Evolutionary conservation across 2,329 filamentous ascomycete species (phyloP).

Genomic region (Colletotrichum horii): DNA sequence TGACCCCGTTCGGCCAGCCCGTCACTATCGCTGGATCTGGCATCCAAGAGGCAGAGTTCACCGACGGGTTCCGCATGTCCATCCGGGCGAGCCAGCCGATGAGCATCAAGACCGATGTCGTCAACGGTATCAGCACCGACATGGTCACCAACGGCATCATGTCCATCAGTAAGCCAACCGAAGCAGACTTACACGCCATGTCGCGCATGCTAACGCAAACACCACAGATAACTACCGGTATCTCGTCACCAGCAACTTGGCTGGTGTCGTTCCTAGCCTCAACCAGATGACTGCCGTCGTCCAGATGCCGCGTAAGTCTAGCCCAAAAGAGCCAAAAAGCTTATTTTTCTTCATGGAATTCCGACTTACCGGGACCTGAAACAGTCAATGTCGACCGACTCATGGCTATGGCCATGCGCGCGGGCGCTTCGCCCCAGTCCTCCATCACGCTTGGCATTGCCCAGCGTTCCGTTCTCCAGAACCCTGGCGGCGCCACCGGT

Average conservation of each 20-base stretch:
- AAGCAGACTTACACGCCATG: not conserved
- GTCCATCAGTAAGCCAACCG: slow-evolving; percentile 19
- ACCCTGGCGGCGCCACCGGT: slow-evolving; percentile 23
- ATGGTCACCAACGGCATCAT: slow-evolving; percentile 24
- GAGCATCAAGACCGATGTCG: slow-evolving; percentile 24
- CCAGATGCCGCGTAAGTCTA: slow-evolving; percentile 25
- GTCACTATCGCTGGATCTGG: slow-evolving; percentile 24
- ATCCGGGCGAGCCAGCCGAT: slow-evolving; percentile 26
- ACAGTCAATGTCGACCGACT: slow-evolving; percentile 26
- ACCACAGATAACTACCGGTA: slow-evolving; percentile 25
- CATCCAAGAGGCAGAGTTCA: slow-evolving; percentile 26
- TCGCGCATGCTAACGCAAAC: not conserved
- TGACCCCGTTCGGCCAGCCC: slow-evolving; percentile 24
- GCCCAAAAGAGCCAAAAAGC: not conserved
- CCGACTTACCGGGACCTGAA: slow-evolving; percentile 10
- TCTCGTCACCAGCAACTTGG: slow-evolving; percentile 26
- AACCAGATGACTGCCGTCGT: slow-evolving; percentile 26
- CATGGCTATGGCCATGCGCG: slow-evolving; percentile 24
- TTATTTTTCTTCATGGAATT: not conserved
- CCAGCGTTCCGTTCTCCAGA: slow-evolving; percentile 25
- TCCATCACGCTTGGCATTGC: slow-evolving; percentile 24
- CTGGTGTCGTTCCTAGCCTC: slow-evolving; percentile 22
- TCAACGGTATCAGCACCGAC: slow-evolving; percentile 25
- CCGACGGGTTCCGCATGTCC: slow-evolving; percentile 27
- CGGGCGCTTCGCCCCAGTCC: slow-evolving; percentile 23